Evolutionary conservation across 2,329 filamentous ascomycete species (phyloP).

Genomic region (Periconia sp.): DNA sequence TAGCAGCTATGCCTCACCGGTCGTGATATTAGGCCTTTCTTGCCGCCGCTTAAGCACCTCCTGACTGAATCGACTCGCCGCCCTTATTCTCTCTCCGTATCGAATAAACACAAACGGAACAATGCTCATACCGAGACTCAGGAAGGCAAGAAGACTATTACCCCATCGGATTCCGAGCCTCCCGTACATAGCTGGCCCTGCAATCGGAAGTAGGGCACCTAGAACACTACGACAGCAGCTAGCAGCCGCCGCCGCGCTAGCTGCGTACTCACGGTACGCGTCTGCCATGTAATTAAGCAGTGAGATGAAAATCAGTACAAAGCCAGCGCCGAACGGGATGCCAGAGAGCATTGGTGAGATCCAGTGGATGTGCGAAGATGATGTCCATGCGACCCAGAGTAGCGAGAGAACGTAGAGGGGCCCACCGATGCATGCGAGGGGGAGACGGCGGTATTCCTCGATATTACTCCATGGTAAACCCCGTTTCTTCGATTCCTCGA

Average conservation of each 20-base stretch:
- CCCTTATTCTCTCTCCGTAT: constrained; percentile 67
- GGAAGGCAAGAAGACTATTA: constrained; percentile 70
- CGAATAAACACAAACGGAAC: constrained; percentile 75
- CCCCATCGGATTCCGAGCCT: constrained; percentile 71
- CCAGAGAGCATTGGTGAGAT: constrained; percentile 48
- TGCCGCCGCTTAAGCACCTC: constrained; percentile 59
- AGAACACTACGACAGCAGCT: constrained; percentile 75
- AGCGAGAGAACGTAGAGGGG: constrained; percentile 53
- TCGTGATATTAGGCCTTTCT: too few relatives aligned
- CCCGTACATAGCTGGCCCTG: constrained; percentile 65
- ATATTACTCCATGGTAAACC: constrained; percentile 43
- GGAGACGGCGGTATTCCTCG: constrained; percentile 71
- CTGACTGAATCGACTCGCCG: constrained; percentile 65
- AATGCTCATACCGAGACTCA: constrained; percentile 70
- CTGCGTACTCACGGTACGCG: constrained; percentile 70
- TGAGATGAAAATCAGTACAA: constrained; percentile 66
- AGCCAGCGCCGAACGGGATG: constrained; percentile 58
- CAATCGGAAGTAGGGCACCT: constrained; percentile 77
- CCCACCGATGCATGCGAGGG: constrained; percentile 70
- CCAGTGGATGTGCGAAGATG: constrained; percentile 8
- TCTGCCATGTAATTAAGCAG: constrained; percentile 37
- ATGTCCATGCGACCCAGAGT: constrained; percentile 34
- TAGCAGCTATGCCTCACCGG: too few relatives aligned
- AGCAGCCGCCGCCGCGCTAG: constrained; percentile 74
- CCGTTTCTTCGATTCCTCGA: constrained; percentile 62